Evolutionary conservation across 805 yeast species (phyloP).

Genomic region (Candida ponderosae): DNA sequence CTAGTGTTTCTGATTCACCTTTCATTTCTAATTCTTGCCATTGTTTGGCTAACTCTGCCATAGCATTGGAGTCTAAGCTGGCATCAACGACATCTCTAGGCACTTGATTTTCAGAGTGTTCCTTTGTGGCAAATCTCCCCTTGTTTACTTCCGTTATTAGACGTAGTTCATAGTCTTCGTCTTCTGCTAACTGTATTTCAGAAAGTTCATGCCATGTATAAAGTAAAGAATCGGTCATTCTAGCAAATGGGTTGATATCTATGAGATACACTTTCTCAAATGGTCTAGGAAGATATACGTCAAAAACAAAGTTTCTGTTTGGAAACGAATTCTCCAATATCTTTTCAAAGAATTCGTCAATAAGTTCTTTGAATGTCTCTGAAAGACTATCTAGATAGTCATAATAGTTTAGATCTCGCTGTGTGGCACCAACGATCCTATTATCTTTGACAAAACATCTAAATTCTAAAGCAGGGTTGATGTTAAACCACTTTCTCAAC

Average conservation of each 20-base stretch:
- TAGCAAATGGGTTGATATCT: conserved; percentile 81
- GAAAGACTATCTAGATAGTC: conserved; percentile 51
- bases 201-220: conserved; percentile 81
- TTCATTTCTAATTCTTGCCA: conserved; percentile 40
- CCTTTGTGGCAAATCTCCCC: conserved; percentile 71
- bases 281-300: conserved; percentile 77
- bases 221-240: conserved; percentile 70
- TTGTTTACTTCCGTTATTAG: conserved; percentile 62
- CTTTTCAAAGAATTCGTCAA: conserved; percentile 49
- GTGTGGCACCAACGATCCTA: conserved; percentile 65
- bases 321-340: conserved; percentile 41
- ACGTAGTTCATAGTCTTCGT: conserved; percentile 44
- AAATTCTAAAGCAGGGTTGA: conserved; percentile 89
- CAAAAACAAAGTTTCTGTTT: conserved; percentile 57
- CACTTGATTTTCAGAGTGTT: conserved; percentile 84
- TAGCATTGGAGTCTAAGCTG: conserved; percentile 54
- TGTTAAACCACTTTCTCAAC: conserved; percentile 70
- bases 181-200: conserved; percentile 22
- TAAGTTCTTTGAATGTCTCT: conserved; percentile 36
- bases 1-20: neutral
- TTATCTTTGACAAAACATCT: conserved; percentile 70
- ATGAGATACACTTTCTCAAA: conserved; percentile 56
- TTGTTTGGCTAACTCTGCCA: conserved; percentile 58
- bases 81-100: conserved; percentile 91
- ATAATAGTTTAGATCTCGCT: conserved; percentile 81